These are phyloP conservation scores for Hemerocallis citrina DNA, from an alignment of 106 monocot genomes.

Conservation along the genomic window DNA sequence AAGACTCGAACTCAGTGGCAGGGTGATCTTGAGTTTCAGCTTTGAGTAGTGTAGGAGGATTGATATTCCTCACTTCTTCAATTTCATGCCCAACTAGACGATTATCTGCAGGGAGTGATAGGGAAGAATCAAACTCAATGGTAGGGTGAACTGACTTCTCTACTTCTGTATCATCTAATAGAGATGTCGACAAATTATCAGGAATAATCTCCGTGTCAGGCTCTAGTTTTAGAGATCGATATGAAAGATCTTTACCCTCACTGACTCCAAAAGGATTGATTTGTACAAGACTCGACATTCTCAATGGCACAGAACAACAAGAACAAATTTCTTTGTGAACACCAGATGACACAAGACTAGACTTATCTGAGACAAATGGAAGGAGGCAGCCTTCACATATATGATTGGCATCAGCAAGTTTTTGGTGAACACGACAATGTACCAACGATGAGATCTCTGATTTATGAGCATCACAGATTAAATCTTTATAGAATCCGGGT, in stretches of 20 bases:
- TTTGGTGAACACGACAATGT: slow-evolving; percentile 44
- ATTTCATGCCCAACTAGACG: background rate
- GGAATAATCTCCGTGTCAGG: background rate
- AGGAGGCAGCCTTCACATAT: slow-evolving; percentile 62
- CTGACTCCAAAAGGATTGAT: background rate
- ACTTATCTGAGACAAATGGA: slow-evolving; percentile 35
- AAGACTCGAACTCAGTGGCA: too few relatives aligned
- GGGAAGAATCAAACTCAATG: background rate
- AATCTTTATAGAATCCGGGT: slow-evolving; percentile 40
- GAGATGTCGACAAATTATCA: background rate
- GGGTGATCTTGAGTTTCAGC: too few relatives aligned
- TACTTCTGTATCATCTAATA: background rate
- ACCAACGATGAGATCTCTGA: slow-evolving; percentile 62
- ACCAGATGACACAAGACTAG: slow-evolving; percentile 12
- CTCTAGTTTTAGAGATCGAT: slow-evolving; percentile 10
- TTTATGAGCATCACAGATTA: slow-evolving; percentile 66
- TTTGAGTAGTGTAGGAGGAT: too few relatives aligned
- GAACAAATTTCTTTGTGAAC: slow-evolving; percentile 24
- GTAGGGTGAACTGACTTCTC: slow-evolving; percentile 16
- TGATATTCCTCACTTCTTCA: too few relatives aligned
- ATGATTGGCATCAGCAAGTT: slow-evolving; percentile 40
- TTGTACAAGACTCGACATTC: slow-evolving; percentile 14
- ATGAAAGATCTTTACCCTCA: background rate
- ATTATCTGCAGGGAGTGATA: background rate
- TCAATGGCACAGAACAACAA: slow-evolving; percentile 35